Percentiles rank a stretch among this genome's conserved stretches.
phyloP scores from a whole-genome alignment of 2,329 filamentous ascomycete species.

The Ophiognomonia clavigignenti-juglandacearum region DNA sequence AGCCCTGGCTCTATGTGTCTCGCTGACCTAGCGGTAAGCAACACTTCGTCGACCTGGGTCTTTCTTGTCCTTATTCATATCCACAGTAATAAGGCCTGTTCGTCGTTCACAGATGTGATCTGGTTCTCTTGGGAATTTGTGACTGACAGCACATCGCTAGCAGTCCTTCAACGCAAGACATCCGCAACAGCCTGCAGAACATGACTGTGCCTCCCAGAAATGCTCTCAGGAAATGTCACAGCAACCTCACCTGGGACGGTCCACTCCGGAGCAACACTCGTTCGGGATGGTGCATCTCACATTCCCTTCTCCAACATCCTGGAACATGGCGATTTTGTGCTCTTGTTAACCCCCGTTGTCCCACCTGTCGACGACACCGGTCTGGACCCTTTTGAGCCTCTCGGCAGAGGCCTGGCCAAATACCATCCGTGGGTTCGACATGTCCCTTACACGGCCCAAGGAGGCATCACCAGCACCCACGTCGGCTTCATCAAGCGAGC shows the following conservation, averaged over 20 bases:
- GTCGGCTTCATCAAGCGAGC: slow-evolving; percentile 57
- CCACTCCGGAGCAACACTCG: slow-evolving; percentile 22
- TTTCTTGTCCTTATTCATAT: background rate
- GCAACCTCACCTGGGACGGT: slow-evolving; percentile 18
- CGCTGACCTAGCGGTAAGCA: slow-evolving; percentile 13
- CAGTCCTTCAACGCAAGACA: slow-evolving; percentile 4
- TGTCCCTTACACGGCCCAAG: slow-evolving; percentile 62
- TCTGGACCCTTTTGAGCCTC: slow-evolving; percentile 65
- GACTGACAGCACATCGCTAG: slow-evolving; percentile 10
- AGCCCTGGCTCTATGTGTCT: background rate
- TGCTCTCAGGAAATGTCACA: slow-evolving; percentile 14
- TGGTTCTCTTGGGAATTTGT: background rate
- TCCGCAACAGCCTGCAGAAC: slow-evolving; percentile 5
- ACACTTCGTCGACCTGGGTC: background rate
- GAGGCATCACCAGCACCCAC: slow-evolving; percentile 61
- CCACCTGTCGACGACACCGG: slow-evolving; percentile 35
- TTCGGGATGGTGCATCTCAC: slow-evolving; percentile 40
- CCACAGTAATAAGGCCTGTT: slow-evolving; percentile 3
- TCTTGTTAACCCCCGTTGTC: slow-evolving; percentile 56
- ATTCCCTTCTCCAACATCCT: slow-evolving; percentile 44
- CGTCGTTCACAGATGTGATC: background rate
- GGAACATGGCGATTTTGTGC: slow-evolving; percentile 46
- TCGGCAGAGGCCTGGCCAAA: slow-evolving; percentile 59
- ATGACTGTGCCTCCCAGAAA: slow-evolving; percentile 15
- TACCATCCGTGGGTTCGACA: slow-evolving; percentile 61